phyloP scores from a whole-genome alignment of 164 flowering plant genomes.

The Aristolochia fimbriata region DNA sequence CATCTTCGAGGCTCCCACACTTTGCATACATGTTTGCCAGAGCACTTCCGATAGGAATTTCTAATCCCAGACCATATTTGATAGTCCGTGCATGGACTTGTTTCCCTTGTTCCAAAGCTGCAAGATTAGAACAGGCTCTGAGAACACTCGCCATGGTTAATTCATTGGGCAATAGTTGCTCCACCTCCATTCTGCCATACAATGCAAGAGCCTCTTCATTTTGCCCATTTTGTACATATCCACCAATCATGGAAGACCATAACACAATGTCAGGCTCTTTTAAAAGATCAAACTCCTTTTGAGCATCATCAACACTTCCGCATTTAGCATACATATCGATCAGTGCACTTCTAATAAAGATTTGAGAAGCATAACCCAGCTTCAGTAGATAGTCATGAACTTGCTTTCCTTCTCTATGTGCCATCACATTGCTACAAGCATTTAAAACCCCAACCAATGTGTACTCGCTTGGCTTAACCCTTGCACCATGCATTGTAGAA shows the following conservation, averaged over 20 bases:
- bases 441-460: slow-evolving; percentile 79
- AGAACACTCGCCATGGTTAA: slow-evolving; percentile 70
- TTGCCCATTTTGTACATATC: slow-evolving; percentile 75
- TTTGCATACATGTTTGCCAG: slow-evolving; percentile 76
- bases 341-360: slow-evolving; percentile 53
- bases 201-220: slow-evolving; percentile 57
- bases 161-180: slow-evolving; percentile 59
- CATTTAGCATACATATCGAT: slow-evolving; percentile 91
- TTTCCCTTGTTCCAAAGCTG: slow-evolving; percentile 78
- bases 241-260: slow-evolving; percentile 87
- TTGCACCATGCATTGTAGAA: slow-evolving; percentile 42
- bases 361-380: slow-evolving; percentile 51
- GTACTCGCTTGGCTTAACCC: slow-evolving; percentile 60
- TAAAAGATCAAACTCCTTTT: slow-evolving; percentile 54
- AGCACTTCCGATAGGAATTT: slow-evolving; percentile 66
- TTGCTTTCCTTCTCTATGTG: slow-evolving; percentile 49
- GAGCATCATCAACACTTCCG: slow-evolving; percentile 45
- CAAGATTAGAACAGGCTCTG: slow-evolving; percentile 68
- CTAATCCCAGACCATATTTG: slow-evolving; percentile 57
- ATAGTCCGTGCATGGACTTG: slow-evolving; percentile 60
- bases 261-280: slow-evolving; percentile 58
- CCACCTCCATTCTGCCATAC: slow-evolving; percentile 57
- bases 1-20: slow-evolving; percentile 65
- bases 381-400: slow-evolving; percentile 52
- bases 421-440: slow-evolving; percentile 56